Conservation (phyloP, 768 basidiomycete species). For the Boletus eberwhitei region DNA sequence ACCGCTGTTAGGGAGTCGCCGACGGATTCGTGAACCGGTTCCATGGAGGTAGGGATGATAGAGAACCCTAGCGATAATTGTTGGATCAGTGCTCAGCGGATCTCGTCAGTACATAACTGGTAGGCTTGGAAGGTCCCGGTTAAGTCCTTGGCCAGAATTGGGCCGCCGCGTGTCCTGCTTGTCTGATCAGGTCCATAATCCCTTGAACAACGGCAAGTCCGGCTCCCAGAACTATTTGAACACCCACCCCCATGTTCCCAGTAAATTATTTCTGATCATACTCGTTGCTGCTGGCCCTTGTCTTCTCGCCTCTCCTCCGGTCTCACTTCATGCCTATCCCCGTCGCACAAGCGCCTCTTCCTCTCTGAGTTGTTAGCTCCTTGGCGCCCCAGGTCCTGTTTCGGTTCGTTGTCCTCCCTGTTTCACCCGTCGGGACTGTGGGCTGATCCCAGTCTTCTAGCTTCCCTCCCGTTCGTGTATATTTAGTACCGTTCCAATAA, state of each 20-base stretch:
- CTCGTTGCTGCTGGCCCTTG: conserved; percentile 4
- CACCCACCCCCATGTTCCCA: conserved; percentile 26
- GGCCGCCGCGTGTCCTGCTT: conserved; percentile 26
- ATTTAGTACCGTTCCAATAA: conserved; percentile 37
- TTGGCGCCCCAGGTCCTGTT: neutral
- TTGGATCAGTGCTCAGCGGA: conserved; percentile 9
- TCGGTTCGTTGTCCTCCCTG: conserved; percentile 4
- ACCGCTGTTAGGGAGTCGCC: conserved; percentile 26
- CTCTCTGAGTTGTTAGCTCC: conserved; percentile 4
- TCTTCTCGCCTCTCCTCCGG: neutral
- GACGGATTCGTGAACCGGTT: conserved; percentile 20
- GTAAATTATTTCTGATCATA: conserved; percentile 29
- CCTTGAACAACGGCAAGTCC: conserved; percentile 25
- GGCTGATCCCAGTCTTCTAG: conserved; percentile 12
- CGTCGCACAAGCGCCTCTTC: conserved; percentile 19
- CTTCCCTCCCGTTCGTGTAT: conserved; percentile 28
- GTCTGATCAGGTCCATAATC: conserved; percentile 25
- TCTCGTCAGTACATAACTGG: conserved; percentile 13
- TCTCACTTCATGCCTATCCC: conserved; percentile 29
- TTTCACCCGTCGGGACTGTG: neutral
- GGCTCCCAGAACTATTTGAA: conserved; percentile 31
- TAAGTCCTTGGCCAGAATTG: conserved; percentile 24
- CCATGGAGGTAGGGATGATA: conserved; percentile 8
- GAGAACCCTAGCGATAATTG: conserved; percentile 5
- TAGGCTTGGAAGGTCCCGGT: conserved; percentile 11